Evolutionary conservation across 78 protist species (phyloP), one percentile per base, ranked within the genome.

Genomic region (Bigelowiella natans): DNA sequence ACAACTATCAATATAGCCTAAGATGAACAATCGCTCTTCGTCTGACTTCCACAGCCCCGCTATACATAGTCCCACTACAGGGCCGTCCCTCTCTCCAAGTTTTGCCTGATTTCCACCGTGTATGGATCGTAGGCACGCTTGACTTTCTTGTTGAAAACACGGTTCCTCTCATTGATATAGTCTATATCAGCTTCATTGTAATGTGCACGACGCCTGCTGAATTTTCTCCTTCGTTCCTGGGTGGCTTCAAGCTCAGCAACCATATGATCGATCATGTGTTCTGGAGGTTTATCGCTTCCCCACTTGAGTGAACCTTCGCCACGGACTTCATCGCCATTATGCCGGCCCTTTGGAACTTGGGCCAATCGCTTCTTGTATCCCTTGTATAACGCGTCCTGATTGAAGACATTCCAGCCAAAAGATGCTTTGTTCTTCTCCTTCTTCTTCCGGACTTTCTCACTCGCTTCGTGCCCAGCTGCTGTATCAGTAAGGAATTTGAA

Each of bases 1-100:
- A n/a, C n/a, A n/a, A n/a, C n/a, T n/a, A n/a, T n/a, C n/a, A n/a
- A n/a, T n/a, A n/a, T n/a, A n/a, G n/a, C n/a, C n/a, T n/a, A n/a
- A n/a, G n/a, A n/a, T n/a, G n/a, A n/a, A n/a, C n/a, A n/a, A n/a
- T n/a, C n/a, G n/a, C n/a, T n/a, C n/a, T n/a, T n/a, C n/a, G n/a
- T n/a, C n/a, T n/a, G n/a, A n/a, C n/a, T n/a, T n/a, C n/a, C n/a
- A n/a, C n/a, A n/a, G n/a, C n/a, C n/a, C n/a, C n/a, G n/a, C n/a
- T n/a, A n/a, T n/a, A n/a, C n/a, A n/a, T n/a, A n/a, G n/a, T n/a
- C n/a, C n/a, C n/a, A n/a, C n/a, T 39, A 92, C 36, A 88, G 11
- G n/a, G 94, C 94, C 0, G 94, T 92, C n/a, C 94, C 94, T 1
- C 94, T 83, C 85, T 92, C 94, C 37, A 92, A 38, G 39, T 92